phyloP scores from a whole-genome alignment of 345 rosid species.

The Salix exigua region DNA sequence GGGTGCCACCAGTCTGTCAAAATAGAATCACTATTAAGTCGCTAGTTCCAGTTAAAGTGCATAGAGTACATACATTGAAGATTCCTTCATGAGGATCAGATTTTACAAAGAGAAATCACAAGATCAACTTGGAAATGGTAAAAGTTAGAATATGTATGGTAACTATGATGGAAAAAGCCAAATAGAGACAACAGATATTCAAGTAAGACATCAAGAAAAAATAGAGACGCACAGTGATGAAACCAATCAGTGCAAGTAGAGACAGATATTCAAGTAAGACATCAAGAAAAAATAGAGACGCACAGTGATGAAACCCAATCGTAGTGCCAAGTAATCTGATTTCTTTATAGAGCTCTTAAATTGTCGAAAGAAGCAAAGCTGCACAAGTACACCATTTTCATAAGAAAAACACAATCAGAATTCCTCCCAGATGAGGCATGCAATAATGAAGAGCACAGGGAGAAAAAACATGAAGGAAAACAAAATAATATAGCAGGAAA shows the following conservation, averaged over 20 bases:
- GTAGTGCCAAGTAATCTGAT: conserved; percentile 86
- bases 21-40: too few species aligned
- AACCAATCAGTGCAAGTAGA: conserved; percentile 44
- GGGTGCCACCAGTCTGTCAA: too few species aligned
- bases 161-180: background rate
- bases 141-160: background rate
- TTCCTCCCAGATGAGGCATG: background rate
- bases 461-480: background rate
- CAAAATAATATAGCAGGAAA: too few species aligned
- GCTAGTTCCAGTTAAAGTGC: background rate
- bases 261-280: background rate
- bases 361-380: conserved; percentile 88
- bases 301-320: conserved; percentile 80
- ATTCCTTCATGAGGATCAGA: background rate
- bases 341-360: conserved; percentile 69
- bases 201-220: conserved; percentile 4
- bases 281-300: conserved; percentile 27
- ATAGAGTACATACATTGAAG: background rate
- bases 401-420: background rate
- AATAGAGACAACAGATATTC: background rate
- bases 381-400: conserved; percentile 20
- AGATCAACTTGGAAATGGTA: background rate
- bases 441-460: background rate
- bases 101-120: background rate
- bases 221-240: conserved; percentile 64